phyloP scores from a whole-genome alignment of 2,329 filamentous ascomycete species.

The Diaporthe batatas region DNA sequence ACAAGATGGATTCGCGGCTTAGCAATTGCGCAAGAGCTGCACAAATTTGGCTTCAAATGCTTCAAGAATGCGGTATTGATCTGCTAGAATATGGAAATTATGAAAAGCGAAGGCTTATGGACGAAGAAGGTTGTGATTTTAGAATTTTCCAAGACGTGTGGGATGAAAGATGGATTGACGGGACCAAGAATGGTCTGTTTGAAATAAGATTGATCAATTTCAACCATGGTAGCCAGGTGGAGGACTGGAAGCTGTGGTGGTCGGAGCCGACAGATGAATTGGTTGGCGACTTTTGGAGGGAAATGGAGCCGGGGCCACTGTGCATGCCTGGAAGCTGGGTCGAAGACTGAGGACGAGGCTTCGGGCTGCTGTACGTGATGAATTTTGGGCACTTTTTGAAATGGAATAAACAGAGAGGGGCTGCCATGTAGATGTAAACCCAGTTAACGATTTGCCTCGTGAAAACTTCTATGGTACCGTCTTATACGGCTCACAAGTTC shows the following conservation, averaged over 20 bases:
- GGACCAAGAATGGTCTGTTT: fast-evolving
- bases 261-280: conserved; percentile 3
- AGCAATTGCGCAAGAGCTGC: not conserved
- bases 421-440: not conserved
- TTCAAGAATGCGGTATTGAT: not conserved
- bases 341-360: not conserved
- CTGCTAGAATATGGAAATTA: not conserved
- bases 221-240: not conserved
- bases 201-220: not conserved
- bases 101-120: not conserved
- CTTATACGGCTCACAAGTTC: not conserved
- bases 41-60: not conserved
- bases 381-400: not conserved
- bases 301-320: not conserved
- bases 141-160: not conserved
- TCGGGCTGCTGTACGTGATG: no score
- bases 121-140: not conserved
- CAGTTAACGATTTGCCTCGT: not conserved
- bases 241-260: conserved; percentile 2
- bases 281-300: not conserved
- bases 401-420: fast-evolving
- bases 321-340: not conserved
- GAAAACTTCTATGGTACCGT: no score
- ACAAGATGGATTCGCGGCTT: not conserved
- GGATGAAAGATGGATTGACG: not conserved